These are phyloP conservation scores for Teunomyces aglyptinius DNA, from an alignment of 805 yeast genomes.

Conservation along the genomic window DNA sequence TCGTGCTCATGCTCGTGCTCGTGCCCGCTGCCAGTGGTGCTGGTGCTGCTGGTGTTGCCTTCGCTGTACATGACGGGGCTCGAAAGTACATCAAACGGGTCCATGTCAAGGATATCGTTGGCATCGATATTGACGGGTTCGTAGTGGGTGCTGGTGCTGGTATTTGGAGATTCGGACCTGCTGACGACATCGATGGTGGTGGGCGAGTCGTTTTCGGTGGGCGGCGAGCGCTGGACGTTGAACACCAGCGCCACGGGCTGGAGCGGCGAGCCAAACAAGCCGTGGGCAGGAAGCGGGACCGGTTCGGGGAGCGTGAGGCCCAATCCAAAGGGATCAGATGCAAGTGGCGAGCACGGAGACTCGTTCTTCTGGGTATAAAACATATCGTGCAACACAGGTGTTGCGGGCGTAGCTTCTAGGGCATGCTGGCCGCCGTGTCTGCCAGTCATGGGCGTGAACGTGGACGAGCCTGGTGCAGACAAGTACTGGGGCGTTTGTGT, in stretches of 20 bases:
- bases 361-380: constrained; percentile 1
- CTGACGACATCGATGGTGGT: constrained; percentile 14
- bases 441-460: constrained; percentile 1
- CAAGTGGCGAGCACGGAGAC: not conserved
- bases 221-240: not conserved
- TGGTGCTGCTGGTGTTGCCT: not conserved
- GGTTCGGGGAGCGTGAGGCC: constrained; percentile 1
- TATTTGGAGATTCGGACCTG: constrained; percentile 7
- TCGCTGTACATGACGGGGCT: not conserved
- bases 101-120: constrained; percentile 11
- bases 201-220: constrained; percentile 9
- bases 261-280: not conserved
- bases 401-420: not conserved
- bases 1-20: not conserved
- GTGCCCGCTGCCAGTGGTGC: not conserved
- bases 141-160: not conserved
- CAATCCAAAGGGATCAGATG: constrained; percentile 4
- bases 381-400: not conserved
- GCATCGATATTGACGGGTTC: constrained; percentile 7
- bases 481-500: constrained; percentile 5
- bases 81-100: constrained; percentile 10
- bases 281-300: not conserved
- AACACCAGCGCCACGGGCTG: not conserved
- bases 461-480: constrained; percentile 8
- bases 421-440: not conserved